phyloP scores from a whole-genome alignment of 331 rosid genomes.

The Quercus tomentella region DNA sequence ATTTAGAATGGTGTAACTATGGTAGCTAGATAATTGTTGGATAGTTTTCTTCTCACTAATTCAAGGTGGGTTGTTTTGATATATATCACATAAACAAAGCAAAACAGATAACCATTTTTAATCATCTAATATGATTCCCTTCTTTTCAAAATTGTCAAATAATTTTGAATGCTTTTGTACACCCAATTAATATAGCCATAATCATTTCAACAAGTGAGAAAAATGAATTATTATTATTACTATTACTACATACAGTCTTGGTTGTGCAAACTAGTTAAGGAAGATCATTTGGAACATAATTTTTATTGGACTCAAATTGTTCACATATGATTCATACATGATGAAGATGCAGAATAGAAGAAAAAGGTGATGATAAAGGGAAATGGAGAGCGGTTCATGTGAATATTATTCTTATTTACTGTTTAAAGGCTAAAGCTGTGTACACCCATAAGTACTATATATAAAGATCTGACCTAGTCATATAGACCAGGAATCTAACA shows the following conservation, averaged over 20 bases:
- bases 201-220: too few species aligned
- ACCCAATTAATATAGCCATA: too few species aligned
- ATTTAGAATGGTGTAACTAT: not conserved
- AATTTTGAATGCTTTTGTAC: too few species aligned
- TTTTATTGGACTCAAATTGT: too few species aligned
- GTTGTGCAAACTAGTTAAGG: too few species aligned
- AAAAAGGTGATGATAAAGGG: slow-evolving; percentile 34
- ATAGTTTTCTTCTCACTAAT: not conserved
- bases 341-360: not conserved
- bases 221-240: too few species aligned
- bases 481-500: slow-evolving; percentile 74
- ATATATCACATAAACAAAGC: not conserved
- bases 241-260: too few species aligned
- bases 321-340: too few species aligned
- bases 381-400: slow-evolving; percentile 35
- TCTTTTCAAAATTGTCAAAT: too few species aligned
- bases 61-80: not conserved
- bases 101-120: too few species aligned
- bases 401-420: slow-evolving; percentile 31
- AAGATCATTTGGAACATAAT: too few species aligned
- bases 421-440: slow-evolving; percentile 25
- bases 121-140: too few species aligned
- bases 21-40: not conserved
- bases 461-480: slow-evolving; percentile 39
- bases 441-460: slow-evolving; percentile 23